Conservation (phyloP, 805 yeast genomes). For the Metschnikowia amazonensis region DNA sequence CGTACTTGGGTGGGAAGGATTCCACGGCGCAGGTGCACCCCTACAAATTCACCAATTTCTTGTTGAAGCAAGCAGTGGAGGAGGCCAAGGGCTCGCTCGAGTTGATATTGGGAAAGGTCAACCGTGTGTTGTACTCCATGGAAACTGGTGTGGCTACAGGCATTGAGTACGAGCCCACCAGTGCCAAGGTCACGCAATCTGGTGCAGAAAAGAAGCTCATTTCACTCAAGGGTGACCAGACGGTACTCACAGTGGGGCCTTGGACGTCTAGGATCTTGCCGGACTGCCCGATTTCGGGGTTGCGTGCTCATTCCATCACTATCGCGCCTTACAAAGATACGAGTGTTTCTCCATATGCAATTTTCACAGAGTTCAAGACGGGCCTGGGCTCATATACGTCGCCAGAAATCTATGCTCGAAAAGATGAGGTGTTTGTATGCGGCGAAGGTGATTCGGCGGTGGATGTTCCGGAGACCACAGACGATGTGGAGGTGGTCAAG, state of each 20-base stretch:
- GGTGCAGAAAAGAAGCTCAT: conserved; percentile 32
- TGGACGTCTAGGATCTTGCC: conserved; percentile 93
- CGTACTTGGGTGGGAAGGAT: conserved; percentile 75
- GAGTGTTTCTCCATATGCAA: conserved; percentile 84
- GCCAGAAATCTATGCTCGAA: conserved; percentile 93
- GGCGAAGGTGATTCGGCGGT: conserved; percentile 94
- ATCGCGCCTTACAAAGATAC: conserved; percentile 71
- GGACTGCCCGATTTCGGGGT: conserved; percentile 89
- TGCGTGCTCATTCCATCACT: conserved; percentile 93
- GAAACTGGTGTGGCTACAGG: conserved; percentile 69
- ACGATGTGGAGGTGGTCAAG: conserved; percentile 83
- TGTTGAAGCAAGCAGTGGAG: conserved; percentile 75
- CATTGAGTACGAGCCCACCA: conserved; percentile 54
- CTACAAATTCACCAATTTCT: conserved; percentile 81
- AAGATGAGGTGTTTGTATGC: conserved; percentile 93
- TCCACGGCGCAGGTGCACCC: conserved; percentile 98
- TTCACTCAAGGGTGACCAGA: conserved; percentile 63
- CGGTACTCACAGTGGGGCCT: conserved; percentile 89
- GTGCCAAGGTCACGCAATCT: conserved; percentile 24
- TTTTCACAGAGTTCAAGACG: conserved; percentile 86
- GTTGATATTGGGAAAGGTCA: conserved; percentile 79
- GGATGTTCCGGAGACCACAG: conserved; percentile 90
- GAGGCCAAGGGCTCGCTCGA: conserved; percentile 69
- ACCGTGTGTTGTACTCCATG: conserved; percentile 57
- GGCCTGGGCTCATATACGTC: conserved; percentile 66